Evolutionary conservation across 495 filamentous ascomycete species (phyloP).

Genomic region (Penicillium crystallinum): DNA sequence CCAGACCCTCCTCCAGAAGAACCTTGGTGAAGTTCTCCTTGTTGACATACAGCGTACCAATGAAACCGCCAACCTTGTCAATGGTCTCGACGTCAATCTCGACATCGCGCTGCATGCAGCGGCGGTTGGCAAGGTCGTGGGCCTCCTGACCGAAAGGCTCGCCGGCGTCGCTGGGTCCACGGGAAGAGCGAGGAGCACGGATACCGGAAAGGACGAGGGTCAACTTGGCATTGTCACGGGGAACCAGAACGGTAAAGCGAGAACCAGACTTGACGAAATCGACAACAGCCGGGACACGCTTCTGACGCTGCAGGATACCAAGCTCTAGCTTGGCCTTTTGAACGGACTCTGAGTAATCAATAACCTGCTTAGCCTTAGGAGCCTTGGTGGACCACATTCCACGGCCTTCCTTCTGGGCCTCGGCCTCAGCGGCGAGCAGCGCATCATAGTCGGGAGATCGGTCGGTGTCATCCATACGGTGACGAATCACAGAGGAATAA

Average conservation of each 20-base stretch:
- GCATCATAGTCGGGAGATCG: conserved; percentile 91
- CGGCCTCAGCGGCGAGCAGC: conserved; percentile 81
- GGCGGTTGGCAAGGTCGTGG: conserved; percentile 78
- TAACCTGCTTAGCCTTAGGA: conserved; percentile 70
- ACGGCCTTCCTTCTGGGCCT: conserved; percentile 76
- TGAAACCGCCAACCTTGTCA: conserved; percentile 96
- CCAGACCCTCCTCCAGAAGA: conserved; percentile 89
- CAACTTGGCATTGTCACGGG: conserved; percentile 88
- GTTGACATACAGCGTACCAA: conserved; percentile 89
- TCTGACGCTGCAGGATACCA: conserved; percentile 78
- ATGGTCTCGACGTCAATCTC: conserved; percentile 94
- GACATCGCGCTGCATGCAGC: conserved; percentile 90
- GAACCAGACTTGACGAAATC: conserved; percentile 97
- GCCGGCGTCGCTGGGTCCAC: conserved; percentile 70
- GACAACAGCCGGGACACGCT: conserved; percentile 88
- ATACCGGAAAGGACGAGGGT: conserved; percentile 94
- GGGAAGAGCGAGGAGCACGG: conserved; percentile 82
- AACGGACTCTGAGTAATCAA: conserved; percentile 84
- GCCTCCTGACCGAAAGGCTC: conserved; percentile 97
- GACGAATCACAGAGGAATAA: conserved; percentile 87
- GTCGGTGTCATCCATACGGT: conserved; percentile 88
- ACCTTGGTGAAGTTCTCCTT: conserved; percentile 94
- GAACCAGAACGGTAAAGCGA: conserved; percentile 87
- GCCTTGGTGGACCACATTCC: conserved; percentile 92
- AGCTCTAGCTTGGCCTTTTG: conserved; percentile 95